Base-by-base conservation (phyloP, 1,139 yeast genomes). In the Yamadazyma sp. region DNA sequence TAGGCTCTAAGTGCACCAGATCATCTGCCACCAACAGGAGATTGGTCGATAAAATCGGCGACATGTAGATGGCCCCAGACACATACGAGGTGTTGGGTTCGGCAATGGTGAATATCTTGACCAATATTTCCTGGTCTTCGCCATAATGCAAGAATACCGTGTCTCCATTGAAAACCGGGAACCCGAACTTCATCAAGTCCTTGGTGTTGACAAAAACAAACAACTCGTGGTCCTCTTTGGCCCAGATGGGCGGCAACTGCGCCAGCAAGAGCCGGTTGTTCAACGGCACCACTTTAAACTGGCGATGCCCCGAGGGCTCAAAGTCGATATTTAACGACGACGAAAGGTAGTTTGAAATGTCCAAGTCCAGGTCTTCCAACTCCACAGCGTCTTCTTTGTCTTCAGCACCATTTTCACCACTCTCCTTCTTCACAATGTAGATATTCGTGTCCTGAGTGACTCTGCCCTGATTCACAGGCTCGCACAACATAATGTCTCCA, bases 381-480 rank as follows among this genome's bases (percentile, higher is more conserved):
- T 18, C 21, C 8, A 46, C 15, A 35, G 35, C 8, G 23, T 27
- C 16, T 25, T 39, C 38, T 11, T 40, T 44, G 3, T 21, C 35
- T 39, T 6, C 37, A 38, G 4, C 39, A 40, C 3, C 43, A 47
- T 8, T 39, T 42, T 38, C 43, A 17, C 22, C 42, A 4, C 33
- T 34, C 1, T 49, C 45, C 3, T 39, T 40, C 14, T 70, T 74
- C 13, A 81, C 73, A 35, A 84, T 59, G 1, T 80, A 72, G n/a
- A 84, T 62, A 20, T 64, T 64, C 0, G 88, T 80, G 7, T 52
- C 51, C 2, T 45, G 46, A 28, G 58, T 57, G 2, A 73, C 57
- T n/a, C 57, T 49, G 1, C 95, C 95, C 54, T 85, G 94, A 31
- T 76, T 77, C 1, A 79, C 70, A 0, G 95, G 95, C 47, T 85